phyloP scores from a whole-genome alignment of 306 rosid genomes.

The Castanea mollissima region DNA sequence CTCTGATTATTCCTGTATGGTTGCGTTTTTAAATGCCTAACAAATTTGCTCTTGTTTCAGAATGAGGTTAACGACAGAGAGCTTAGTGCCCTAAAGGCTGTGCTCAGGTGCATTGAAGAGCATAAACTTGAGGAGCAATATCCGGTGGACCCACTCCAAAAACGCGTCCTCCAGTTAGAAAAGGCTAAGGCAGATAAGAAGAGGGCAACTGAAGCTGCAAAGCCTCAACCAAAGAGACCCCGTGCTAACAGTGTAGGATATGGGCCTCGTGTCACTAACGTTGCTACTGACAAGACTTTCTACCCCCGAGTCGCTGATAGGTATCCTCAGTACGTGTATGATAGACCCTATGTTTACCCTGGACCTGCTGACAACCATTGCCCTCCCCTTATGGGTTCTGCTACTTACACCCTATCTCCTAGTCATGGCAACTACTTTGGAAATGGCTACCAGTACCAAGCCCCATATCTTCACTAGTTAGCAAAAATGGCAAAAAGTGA shows the following conservation, averaged over 20 bases:
- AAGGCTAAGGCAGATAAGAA: conserved; percentile 96
- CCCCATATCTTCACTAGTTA: conserved; percentile 86
- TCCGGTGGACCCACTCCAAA: conserved; percentile 82
- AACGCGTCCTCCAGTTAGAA: conserved; percentile 68
- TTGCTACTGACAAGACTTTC: conserved; percentile 61
- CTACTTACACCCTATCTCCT: conserved; percentile 68
- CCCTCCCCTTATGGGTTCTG: conserved; percentile 60
- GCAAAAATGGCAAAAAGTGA: conserved; percentile 49
- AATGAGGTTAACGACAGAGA: conserved; percentile 85
- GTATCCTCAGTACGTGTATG: conserved; percentile 77
- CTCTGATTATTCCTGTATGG: neutral
- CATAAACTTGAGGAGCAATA: conserved; percentile 88
- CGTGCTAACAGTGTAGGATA: conserved; percentile 74
- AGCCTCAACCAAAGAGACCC: conserved; percentile 98
- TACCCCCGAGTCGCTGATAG: conserved; percentile 84
- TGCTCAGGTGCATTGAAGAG: conserved; percentile 86
- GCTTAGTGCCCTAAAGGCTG: conserved; percentile 78
- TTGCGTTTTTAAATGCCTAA: conserved; percentile 13
- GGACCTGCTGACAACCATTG: conserved; percentile 77
- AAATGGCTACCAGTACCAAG: conserved; percentile 88
- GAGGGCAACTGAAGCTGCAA: conserved; percentile 79
- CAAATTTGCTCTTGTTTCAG: conserved; percentile 41
- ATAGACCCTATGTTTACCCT: conserved; percentile 67
- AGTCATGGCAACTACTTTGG: conserved; percentile 84
- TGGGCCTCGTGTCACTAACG: conserved; percentile 60